phyloP scores from a whole-genome alignment of 257 asterid species.

The Sherardia arvensis region DNA sequence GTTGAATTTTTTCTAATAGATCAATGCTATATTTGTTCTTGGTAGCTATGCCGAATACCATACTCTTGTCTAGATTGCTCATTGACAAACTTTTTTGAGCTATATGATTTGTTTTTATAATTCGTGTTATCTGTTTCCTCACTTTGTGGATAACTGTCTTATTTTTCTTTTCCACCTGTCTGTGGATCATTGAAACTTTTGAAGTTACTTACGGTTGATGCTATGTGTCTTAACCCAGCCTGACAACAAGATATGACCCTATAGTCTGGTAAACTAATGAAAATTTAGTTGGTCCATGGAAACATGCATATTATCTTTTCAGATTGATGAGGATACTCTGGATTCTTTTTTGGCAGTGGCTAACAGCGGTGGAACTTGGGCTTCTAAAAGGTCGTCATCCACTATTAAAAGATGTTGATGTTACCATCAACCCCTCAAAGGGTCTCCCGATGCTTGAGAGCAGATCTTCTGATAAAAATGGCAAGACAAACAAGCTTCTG shows the following conservation, averaged over 20 bases:
- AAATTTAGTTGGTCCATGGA: not conserved
- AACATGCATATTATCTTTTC: not conserved
- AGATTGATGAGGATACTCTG: slow-evolving; percentile 7
- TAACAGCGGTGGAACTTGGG: slow-evolving; percentile 90
- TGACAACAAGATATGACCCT: not conserved
- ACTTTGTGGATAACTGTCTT: not conserved
- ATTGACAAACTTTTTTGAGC: not conserved
- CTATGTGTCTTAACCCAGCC: too few species aligned
- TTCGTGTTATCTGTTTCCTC: not conserved
- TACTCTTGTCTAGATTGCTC: not conserved
- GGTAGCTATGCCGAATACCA: not conserved
- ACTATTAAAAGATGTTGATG: slow-evolving; percentile 75
- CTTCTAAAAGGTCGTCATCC: slow-evolving; percentile 97
- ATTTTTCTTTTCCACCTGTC: not conserved
- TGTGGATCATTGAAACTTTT: not conserved
- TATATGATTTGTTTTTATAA: not conserved
- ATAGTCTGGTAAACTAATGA: not conserved
- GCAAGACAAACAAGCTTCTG: slow-evolving; percentile 25
- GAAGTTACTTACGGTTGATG: too few species aligned
- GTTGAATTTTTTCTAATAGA: not conserved
- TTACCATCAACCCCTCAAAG: slow-evolving; percentile 60
- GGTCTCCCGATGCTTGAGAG: slow-evolving; percentile 36
- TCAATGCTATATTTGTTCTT: not conserved
- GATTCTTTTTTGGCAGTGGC: slow-evolving; percentile 60
- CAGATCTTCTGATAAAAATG: slow-evolving; percentile 26